Base-by-base conservation (phyloP, 495 filamentous ascomycete genomes). In the Cenococcum geophilum region DNA sequence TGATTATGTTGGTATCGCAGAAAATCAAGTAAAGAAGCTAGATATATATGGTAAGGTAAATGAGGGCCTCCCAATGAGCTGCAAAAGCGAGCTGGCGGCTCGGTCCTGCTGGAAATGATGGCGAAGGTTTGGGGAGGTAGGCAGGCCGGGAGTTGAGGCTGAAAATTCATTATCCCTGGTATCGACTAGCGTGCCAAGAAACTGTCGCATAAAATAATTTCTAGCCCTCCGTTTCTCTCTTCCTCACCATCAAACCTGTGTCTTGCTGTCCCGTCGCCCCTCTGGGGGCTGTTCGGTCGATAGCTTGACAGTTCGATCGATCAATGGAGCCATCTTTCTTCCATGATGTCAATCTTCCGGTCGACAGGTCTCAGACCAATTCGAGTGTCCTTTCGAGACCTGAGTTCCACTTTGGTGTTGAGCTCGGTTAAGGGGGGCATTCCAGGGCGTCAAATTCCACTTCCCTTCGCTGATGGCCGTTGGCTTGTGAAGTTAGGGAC, bases 311-410 rank as follows among this genome's bases (percentile, higher is more conserved):
- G 86, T 82, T 91, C 87, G 87, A 86, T 87, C 66, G 80, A 79
- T 75, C 70, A 74, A 89, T 81, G 89, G 90, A 92, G 89, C 85
- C 89, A 89, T 79, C 75, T 60, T 76, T 66, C 72, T 63, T 75
- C 72, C 74, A 81, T 91, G 85, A 83, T 89, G 86, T 86, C 82
- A 86, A 86, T 91, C 67, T 80, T 89, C 90, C 87, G 79, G 85
- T 89, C 87, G 88, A 95, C 91, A 92, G 85, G 84, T 92, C 84
- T 86, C 70, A 95, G 85, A 96, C 71, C 70, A 82, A 93, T 78
- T 69, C 72, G 76, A 71, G 68, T 73, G 66, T 66, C 70, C 68
- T 68, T 70, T 75, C 69, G 69, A 68, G 71, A 66, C 73, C 82
- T 86, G 86, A 86, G 85, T 80, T 92, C 37, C 58, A 86, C 86